Conservation (phyloP, 352 stramenopile genomes). For the Phytophthora niederhauseri region DNA sequence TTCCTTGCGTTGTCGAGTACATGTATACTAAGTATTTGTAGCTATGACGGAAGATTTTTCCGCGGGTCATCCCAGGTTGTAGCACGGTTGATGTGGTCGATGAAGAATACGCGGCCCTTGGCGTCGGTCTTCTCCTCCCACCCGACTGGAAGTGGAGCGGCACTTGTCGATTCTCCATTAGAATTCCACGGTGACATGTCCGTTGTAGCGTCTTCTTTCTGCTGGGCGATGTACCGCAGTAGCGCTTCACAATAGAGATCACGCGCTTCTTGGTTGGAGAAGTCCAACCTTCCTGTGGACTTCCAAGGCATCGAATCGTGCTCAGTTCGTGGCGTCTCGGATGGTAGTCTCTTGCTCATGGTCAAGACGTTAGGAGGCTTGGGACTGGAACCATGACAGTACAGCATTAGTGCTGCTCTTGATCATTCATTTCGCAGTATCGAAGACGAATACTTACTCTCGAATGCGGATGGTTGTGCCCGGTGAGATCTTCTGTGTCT, state of each 20-base stretch:
- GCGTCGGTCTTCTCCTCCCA: slow-evolving; percentile 76
- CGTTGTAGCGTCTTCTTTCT: slow-evolving; percentile 51
- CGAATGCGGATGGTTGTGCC: slow-evolving; percentile 68
- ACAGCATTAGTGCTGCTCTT: slow-evolving; percentile 1
- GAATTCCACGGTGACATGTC: slow-evolving; percentile 7
- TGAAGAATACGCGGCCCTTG: slow-evolving; percentile 74
- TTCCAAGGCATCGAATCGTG: slow-evolving; percentile 39
- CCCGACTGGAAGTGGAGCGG: slow-evolving; percentile 49
- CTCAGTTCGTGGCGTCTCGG: slow-evolving; percentile 27
- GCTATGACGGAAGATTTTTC: slow-evolving; percentile 18
- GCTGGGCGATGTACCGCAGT: slow-evolving; percentile 74
- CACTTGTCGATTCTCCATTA: neutral
- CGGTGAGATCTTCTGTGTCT: slow-evolving; percentile 70
- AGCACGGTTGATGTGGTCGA: slow-evolving; percentile 77
- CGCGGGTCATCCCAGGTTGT: slow-evolving; percentile 78
- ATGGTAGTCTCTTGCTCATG: slow-evolving; percentile 38
- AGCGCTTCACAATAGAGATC: slow-evolving; percentile 74
- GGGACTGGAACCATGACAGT: slow-evolving; percentile 34
- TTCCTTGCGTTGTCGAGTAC: no score
- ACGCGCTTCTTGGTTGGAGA: slow-evolving; percentile 57
- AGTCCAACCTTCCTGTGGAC: slow-evolving; percentile 39
- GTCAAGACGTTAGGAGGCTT: slow-evolving; percentile 65
- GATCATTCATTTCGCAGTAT: neutral
- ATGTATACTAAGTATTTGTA: neutral
- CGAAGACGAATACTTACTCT: slow-evolving; percentile 44